Evolutionary conservation across 192 early-diverging fungal genomes (phyloP), one percentile per base, ranked within the genome.

Genomic region (Geranomyces michiganensis): DNA sequence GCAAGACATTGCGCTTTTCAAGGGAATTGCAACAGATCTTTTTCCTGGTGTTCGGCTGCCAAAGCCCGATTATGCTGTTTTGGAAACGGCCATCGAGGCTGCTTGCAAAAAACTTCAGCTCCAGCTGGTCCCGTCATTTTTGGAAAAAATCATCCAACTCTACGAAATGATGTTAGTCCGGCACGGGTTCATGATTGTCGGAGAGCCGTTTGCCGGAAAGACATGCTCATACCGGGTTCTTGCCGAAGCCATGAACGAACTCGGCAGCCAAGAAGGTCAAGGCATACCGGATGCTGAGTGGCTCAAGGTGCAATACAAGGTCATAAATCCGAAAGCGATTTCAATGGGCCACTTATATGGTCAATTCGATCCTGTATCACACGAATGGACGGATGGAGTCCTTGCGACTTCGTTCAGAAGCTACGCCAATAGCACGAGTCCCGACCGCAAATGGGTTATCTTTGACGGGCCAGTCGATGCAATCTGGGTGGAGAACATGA

Each of bases 111-210:
- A 80, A 58, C 45, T 84, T 33, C 68, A 81, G 26, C 63, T 87
- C 24, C 81, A 87, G 71, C 48, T 82, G 61, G 85, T 87, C 12
- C 83, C 83, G 10, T 62, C 83, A 3, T 86, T 88, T 65, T 59
- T 83, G n/a, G 87, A 88, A 69, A 87, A 86, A 62, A 85, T 87
- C 60, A 87, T 88, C 56, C 87, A 88, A 59, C 70, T 88, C 0
- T 88, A 88, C 64, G 87, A 88, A 62, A 88, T 86, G 82, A 88
- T 87, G 83, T 79, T 85, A 22, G 87, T 88, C 5, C 76, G 87
- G 26, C 87, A 88, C 74, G 87, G 87, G 1, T 85, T 83, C 68
- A 88, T 88, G 87, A 65, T 88, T 12, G 87, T 88, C 19, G 87
- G 87, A 7, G 85, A 82, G 71, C 84, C 87, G 4, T 85, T 83